Conservation (phyloP, 2,329 filamentous ascomycete genomes). For the Neurospora sp. region DNA sequence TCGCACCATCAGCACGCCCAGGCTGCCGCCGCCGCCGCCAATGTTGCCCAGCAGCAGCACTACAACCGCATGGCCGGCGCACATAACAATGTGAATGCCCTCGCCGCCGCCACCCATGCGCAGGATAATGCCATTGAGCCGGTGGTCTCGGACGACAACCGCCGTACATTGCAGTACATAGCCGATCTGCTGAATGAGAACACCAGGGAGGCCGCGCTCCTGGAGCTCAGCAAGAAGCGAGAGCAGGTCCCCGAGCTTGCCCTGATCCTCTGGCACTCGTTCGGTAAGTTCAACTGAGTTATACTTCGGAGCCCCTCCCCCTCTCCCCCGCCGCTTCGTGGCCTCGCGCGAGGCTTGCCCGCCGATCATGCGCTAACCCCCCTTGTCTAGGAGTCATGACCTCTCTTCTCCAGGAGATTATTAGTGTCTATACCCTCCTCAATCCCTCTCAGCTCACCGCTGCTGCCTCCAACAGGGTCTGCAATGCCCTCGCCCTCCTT, state of each 20-base stretch:
- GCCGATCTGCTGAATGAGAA: conserved; percentile 81
- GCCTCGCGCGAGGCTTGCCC: background rate
- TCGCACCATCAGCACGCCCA: conserved; percentile 43
- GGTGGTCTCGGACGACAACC: conserved; percentile 75
- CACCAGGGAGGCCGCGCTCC: conserved; percentile 78
- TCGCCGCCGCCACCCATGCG: conserved; percentile 35
- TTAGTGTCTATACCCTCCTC: conserved; percentile 92
- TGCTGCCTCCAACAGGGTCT: conserved; percentile 93
- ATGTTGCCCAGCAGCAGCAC: conserved; percentile 47
- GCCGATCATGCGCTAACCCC: conserved; percentile 10
- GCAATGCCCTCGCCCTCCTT: conserved; percentile 88
- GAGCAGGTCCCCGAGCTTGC: conserved; percentile 96
- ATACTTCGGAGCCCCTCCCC: background rate
- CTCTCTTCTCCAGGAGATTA: conserved; percentile 93
- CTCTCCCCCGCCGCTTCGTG: background rate
- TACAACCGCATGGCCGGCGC: conserved; percentile 65
- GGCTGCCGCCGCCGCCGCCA: conserved; percentile 43
- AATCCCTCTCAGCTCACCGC: conserved; percentile 96
- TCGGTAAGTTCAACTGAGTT: conserved; percentile 52
- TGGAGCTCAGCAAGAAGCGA: conserved; percentile 96
- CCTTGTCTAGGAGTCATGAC: conserved; percentile 78
- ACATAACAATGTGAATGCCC: conserved; percentile 42
- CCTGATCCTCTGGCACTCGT: conserved; percentile 95
- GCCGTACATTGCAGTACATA: conserved; percentile 85
- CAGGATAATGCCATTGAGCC: conserved; percentile 53